phyloP scores from a whole-genome alignment of 2,329 filamentous ascomycete genomes.

The Aspergillus sp. region DNA sequence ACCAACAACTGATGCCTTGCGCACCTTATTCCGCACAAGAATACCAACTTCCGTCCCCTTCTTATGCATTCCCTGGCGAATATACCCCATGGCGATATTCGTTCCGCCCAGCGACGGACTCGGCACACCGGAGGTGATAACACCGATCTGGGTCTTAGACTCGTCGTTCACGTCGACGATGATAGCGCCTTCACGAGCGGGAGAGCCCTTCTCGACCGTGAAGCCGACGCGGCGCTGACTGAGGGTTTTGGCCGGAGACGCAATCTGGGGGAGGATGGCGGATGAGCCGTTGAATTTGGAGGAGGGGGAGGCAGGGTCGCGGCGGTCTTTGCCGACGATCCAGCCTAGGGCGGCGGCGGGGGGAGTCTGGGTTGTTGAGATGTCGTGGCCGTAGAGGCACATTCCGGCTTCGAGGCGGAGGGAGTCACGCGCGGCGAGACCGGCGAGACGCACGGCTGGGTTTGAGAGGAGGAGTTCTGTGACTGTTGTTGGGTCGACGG shows the following conservation, averaged over 20 bases:
- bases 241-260: conserved; percentile 56
- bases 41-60: conserved; percentile 78
- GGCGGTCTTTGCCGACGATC: conserved; percentile 81
- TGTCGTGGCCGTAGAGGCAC: conserved; percentile 99
- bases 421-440: conserved; percentile 86
- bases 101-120: conserved; percentile 75
- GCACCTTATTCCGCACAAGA: conserved; percentile 71
- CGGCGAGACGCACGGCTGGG: conserved; percentile 73
- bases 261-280: conserved; percentile 72
- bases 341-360: conserved; percentile 69
- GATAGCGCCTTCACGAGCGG: conserved; percentile 83
- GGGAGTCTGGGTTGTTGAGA: conserved; percentile 74
- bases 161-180: conserved; percentile 62
- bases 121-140: conserved; percentile 85
- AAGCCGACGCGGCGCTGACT: conserved; percentile 77
- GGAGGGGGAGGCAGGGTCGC: conserved; percentile 54
- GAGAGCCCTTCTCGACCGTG: conserved; percentile 73
- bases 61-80: conserved; percentile 80
- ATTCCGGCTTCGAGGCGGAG: conserved; percentile 94
- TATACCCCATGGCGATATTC: conserved; percentile 96
- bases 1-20: conserved; percentile 74
- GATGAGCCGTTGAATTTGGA: conserved; percentile 82
- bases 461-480: conserved; percentile 68
- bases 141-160: conserved; percentile 67
- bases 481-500: conserved; percentile 56